Evolutionary conservation across 2,329 filamentous ascomycete genomes (phyloP).

Genomic region (Didymellaceae sp.): DNA sequence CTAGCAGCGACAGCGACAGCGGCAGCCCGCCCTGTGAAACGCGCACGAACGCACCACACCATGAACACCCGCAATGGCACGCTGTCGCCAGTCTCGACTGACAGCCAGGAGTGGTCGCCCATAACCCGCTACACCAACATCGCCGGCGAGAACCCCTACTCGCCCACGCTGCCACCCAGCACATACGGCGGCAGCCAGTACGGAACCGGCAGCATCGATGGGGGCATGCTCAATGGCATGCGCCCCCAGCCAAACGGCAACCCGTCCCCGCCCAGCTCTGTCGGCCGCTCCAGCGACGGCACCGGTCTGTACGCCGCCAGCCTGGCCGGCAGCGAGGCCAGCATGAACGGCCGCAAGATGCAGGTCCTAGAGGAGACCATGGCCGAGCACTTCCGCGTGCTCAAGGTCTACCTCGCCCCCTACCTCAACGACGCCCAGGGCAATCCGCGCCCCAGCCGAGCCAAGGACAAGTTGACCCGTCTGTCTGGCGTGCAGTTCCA

Average conservation of each 20-base stretch:
- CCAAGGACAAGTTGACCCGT: conserved; percentile 90
- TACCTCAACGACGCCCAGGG: conserved; percentile 76
- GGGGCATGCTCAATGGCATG: conserved; percentile 61
- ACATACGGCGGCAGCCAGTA: conserved; percentile 42
- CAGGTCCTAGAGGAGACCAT: conserved; percentile 71
- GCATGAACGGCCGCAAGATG: conserved; percentile 64
- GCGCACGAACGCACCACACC: conserved; percentile 20
- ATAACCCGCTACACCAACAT: conserved; percentile 48
- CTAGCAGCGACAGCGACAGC: conserved; percentile 28
- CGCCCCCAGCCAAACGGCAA: conserved; percentile 55
- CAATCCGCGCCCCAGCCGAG: conserved; percentile 80
- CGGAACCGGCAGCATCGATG: conserved; percentile 49
- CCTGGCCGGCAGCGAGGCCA: conserved; percentile 59
- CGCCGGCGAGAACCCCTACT: conserved; percentile 48
- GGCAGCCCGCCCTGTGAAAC: conserved; percentile 29
- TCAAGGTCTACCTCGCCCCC: conserved; percentile 76
- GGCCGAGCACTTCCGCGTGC: conserved; percentile 78
- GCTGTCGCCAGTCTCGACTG: conserved; percentile 49
- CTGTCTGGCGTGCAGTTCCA: conserved; percentile 93
- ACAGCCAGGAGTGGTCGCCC: conserved; percentile 51
- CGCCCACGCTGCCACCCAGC: conserved; percentile 44
- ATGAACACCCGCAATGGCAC: conserved; percentile 50
- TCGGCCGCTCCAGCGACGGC: conserved; percentile 84
- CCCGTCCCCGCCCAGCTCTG: conserved; percentile 86
- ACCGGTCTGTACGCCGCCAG: conserved; percentile 66